Percentiles rank a stretch among this genome's conserved stretches.
phyloP scores from a whole-genome alignment of 2,329 filamentous ascomycete species.

The Emericellopsis cladophorae region DNA sequence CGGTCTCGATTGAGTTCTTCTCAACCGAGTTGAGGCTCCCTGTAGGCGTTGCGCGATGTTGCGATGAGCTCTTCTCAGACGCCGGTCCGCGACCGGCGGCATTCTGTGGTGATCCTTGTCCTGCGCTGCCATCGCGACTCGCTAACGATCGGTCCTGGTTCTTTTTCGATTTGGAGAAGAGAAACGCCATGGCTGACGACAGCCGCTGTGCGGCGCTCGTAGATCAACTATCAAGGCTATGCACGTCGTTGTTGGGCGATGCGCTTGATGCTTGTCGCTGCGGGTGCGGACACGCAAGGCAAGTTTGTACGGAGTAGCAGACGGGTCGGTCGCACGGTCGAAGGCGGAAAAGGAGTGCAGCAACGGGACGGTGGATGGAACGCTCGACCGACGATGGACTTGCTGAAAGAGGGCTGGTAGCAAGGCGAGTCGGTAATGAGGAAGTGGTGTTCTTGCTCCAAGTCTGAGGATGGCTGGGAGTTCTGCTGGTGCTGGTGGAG shows the following conservation, averaged over 20 bases:
- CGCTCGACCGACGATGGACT: no score
- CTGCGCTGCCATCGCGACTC: constrained; percentile 38
- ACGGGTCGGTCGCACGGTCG: no score
- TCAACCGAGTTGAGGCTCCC: constrained; percentile 47
- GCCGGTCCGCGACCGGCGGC: constrained; percentile 29
- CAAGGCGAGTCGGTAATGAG: constrained; percentile 7
- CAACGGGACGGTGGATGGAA: constrained; percentile 3
- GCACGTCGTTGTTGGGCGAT: no score
- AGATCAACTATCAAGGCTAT: no score
- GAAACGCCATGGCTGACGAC: constrained; percentile 56
- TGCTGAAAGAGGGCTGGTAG: constrained; percentile 4
- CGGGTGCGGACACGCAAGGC: no score
- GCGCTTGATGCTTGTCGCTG: no score
- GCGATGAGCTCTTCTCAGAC: constrained; percentile 40
- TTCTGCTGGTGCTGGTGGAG: constrained; percentile 1
- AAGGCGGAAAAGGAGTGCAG: constrained; percentile 1
- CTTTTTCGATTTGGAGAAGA: constrained; percentile 68
- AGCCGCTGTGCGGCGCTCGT: constrained; percentile 21
- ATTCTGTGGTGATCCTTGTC: constrained; percentile 35
- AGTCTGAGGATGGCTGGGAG: constrained; percentile 30
- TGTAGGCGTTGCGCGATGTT: constrained; percentile 57
- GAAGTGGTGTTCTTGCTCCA: constrained; percentile 14
- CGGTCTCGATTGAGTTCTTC: constrained; percentile 45
- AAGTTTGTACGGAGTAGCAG: no score
- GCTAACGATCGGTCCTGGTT: constrained; percentile 49